Evolutionary conservation across 2,329 filamentous ascomycete species (phyloP), one percentile per base, ranked within the genome.

Genomic region (Geosmithia putterillii): DNA sequence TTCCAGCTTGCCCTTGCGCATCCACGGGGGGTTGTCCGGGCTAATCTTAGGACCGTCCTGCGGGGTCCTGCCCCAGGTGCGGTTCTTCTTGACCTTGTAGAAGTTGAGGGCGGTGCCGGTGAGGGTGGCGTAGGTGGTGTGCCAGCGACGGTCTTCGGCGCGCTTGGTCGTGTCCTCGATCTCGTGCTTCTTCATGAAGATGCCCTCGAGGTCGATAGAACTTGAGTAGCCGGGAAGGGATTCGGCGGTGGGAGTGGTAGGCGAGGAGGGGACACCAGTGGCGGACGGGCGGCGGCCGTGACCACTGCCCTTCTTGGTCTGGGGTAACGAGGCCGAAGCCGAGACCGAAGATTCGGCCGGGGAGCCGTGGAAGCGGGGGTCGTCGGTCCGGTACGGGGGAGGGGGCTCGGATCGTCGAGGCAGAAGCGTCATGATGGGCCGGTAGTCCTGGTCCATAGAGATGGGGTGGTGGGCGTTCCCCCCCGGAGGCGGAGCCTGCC

Each of bases 71-170:
- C 70, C 69, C 62, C 68, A 69, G 22, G 64, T 66, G 54, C 71
- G 67, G 42, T 74, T 68, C 51, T 71, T 72, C 60, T 83, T 84
- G 43, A 74, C 67, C 42, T 73, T 70, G 62, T 86, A 70, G 22
- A 88, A 63, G 54, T 71, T 74, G 50, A 88, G 69, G 36, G 79
- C 73, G 1, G 83, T 87, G 9, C 83, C 83, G 51, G 76, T 73
- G 22, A 88, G 66, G 7, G 76, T 67, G 17, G 79, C 76, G 47
- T 77, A 81, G 19, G 76, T 71, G 44, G 74, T 68, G 49, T 70
- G 67, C 81, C 81, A 86, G 50, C 76, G 74, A 38, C 79, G 71
- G 52, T 79, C 71, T 47, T 73, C 65, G 38, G 79, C 73, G 39
- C 75, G 65, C 54, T 80, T 76, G 49, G 76, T 79, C 6, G 79